Evolutionary conservation across 2,329 filamentous ascomycete species (phyloP).

Genomic region (Fusarium compactum): DNA sequence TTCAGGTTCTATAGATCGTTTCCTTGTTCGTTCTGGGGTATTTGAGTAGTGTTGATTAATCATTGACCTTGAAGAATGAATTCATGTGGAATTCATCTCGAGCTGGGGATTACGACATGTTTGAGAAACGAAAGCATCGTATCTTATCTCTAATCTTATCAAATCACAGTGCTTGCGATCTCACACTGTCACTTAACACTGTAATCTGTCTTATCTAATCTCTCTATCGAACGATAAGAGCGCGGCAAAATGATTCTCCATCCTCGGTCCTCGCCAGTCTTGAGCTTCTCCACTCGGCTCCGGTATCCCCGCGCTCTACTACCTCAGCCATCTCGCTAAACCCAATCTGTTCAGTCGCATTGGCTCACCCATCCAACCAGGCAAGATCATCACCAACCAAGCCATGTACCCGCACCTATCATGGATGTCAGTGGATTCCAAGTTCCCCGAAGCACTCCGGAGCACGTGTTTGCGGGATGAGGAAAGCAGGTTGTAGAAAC

Average conservation of each 20-base stretch:
- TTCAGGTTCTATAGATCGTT: no score
- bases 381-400: slow-evolving; percentile 28
- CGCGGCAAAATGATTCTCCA: not conserved
- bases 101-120: no score
- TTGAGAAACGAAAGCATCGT: no score
- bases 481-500: slow-evolving; percentile 4
- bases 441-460: slow-evolving; percentile 12
- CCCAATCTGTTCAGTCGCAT: slow-evolving; percentile 2
- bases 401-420: slow-evolving; percentile 34
- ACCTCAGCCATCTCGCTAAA: not conserved
- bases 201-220: not conserved
- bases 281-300: slow-evolving; percentile 3
- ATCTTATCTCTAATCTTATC: no score
- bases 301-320: slow-evolving; percentile 25
- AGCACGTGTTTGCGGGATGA: slow-evolving; percentile 18
- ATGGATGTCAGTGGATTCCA: slow-evolving; percentile 31
- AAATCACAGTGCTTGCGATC: accelerated
- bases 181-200: not conserved
- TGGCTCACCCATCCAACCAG: slow-evolving; percentile 5
- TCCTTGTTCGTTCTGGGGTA: no score
- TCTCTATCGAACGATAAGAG: not conserved
- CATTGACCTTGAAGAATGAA: no score
- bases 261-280: not conserved
- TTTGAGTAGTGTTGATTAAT: no score
- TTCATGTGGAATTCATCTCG: no score